These are phyloP conservation scores for Vigna nakashimae DNA, from an alignment of 306 rosid genomes.

Conservation along the genomic window DNA sequence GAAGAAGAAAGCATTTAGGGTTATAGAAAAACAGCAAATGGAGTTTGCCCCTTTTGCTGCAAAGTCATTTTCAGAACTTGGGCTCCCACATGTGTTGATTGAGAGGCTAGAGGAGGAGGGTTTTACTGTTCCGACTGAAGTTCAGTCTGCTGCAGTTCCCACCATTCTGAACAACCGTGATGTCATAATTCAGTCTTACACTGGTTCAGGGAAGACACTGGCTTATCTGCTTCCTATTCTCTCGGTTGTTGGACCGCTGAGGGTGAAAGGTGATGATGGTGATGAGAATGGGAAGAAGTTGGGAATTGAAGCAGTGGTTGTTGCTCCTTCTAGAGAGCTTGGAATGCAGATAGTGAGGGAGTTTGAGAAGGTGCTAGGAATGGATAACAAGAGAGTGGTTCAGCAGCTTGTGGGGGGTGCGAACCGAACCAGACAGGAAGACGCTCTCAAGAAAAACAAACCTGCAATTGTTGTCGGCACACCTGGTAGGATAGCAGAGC, in stretches of 20 bases:
- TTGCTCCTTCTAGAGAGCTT: constrained; percentile 97
- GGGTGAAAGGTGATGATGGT: constrained; percentile 40
- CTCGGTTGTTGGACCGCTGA: constrained; percentile 72
- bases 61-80: constrained; percentile 80
- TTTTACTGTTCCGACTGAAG: constrained; percentile 78
- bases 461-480: constrained; percentile 94
- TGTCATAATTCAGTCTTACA: constrained; percentile 93
- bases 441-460: constrained; percentile 88
- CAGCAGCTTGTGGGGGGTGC: constrained; percentile 99
- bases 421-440: constrained; percentile 88
- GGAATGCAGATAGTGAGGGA: constrained; percentile 99
- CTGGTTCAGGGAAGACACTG: constrained; percentile 93
- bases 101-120: constrained; percentile 80
- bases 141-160: constrained; percentile 89
- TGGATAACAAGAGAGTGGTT: constrained; percentile 67
- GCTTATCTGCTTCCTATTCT: constrained; percentile 90
- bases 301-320: constrained; percentile 81
- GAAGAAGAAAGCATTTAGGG: constrained; percentile 51
- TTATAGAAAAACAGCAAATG: constrained; percentile 42
- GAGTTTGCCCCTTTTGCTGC: constrained; percentile 79
- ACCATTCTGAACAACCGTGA: constrained; percentile 72
- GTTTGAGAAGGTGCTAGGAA: constrained; percentile 88
- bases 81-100: constrained; percentile 66
- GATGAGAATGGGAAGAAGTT: constrained; percentile 61
- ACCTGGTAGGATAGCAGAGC: constrained; percentile 92